Percentiles rank a stretch among this genome's conserved stretches.
Conservation (phyloP, 352 stramenopile species). For the Phytophthora parvispora region DNA sequence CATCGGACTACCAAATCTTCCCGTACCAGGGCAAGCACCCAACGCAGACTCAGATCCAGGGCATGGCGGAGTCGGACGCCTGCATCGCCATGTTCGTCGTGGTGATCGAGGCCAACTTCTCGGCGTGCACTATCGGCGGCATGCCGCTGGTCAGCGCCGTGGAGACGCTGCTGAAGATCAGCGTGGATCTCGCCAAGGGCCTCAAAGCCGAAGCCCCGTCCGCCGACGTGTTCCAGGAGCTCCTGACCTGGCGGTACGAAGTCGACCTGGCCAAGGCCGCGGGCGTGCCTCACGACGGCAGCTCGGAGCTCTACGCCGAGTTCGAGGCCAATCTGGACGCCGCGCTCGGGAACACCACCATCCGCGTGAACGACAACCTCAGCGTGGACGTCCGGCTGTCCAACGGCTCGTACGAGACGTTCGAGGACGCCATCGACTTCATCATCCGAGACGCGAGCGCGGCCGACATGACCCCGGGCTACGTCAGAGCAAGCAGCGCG, state of each 20-base stretch:
- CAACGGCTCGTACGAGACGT: constrained; percentile 39
- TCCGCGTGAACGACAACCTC: constrained; percentile 44
- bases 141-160: constrained; percentile 58
- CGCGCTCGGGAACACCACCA: constrained; percentile 31
- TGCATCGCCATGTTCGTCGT: constrained; percentile 69
- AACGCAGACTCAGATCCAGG: constrained; percentile 54
- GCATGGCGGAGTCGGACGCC: constrained; percentile 56
- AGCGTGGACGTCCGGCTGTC: constrained; percentile 36
- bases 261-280: constrained; percentile 57
- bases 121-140: constrained; percentile 59
- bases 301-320: constrained; percentile 50
- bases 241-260: constrained; percentile 59
- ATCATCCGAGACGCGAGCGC: constrained; percentile 28
- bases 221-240: constrained; percentile 40
- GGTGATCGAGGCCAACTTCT: constrained; percentile 59
- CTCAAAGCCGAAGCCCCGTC: constrained; percentile 30
- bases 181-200: constrained; percentile 44
- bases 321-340: constrained; percentile 55
- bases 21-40: constrained; percentile 60
- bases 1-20: constrained; percentile 73
- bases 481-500: constrained; percentile 18
- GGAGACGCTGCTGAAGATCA: constrained; percentile 75
- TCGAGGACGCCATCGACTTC: constrained; percentile 37
- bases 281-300: constrained; percentile 48
- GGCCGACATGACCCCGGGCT: constrained; percentile 21